Evolutionary conservation across 164 flowering plant genomes (phyloP).

Genomic region (Aristolochia contorta): DNA sequence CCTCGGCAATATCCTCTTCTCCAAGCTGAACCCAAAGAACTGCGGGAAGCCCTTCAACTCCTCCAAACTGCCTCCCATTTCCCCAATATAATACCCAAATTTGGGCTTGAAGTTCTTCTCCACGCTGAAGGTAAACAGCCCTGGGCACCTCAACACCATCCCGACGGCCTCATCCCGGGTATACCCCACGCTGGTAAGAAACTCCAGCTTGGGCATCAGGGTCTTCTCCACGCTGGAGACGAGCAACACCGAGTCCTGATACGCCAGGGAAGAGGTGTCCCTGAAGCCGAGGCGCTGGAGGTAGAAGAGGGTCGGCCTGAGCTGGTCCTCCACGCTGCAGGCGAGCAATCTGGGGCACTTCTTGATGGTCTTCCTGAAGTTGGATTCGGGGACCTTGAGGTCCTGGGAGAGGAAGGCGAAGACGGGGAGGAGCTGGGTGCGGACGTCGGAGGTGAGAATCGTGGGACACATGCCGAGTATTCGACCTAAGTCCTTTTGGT

Average conservation of each 20-base stretch:
- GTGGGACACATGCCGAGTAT: constrained; percentile 89
- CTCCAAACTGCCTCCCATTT: constrained; percentile 51
- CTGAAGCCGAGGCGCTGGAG: constrained; percentile 69
- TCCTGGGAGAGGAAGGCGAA: constrained; percentile 56
- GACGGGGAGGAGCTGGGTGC: constrained; percentile 54
- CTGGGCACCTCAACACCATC: constrained; percentile 84
- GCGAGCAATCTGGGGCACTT: constrained; percentile 75
- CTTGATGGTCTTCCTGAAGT: constrained; percentile 57
- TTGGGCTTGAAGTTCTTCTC: constrained; percentile 87
- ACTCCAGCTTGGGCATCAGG: constrained; percentile 68
- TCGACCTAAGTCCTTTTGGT: constrained; percentile 61
- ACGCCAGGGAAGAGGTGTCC: constrained; percentile 55
- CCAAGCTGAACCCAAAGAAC: constrained; percentile 89
- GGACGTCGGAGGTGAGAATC: constrained; percentile 61
- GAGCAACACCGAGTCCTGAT: constrained; percentile 57
- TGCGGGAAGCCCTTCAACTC: constrained; percentile 86
- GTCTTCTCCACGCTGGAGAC: constrained; percentile 83
- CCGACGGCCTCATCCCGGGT: constrained; percentile 42
- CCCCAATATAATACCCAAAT: constrained; percentile 48
- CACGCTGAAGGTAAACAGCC: constrained; percentile 75
- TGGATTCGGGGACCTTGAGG: constrained; percentile 51
- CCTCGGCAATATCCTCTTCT: constrained; percentile 83
- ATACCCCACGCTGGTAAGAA: constrained; percentile 45
- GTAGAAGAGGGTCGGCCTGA: constrained; percentile 65
- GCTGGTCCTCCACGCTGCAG: constrained; percentile 50